Evolutionary conservation across 257 asterid genomes (phyloP), one percentile per base, ranked within the genome.

Genomic region (Mitragyna speciosa): DNA sequence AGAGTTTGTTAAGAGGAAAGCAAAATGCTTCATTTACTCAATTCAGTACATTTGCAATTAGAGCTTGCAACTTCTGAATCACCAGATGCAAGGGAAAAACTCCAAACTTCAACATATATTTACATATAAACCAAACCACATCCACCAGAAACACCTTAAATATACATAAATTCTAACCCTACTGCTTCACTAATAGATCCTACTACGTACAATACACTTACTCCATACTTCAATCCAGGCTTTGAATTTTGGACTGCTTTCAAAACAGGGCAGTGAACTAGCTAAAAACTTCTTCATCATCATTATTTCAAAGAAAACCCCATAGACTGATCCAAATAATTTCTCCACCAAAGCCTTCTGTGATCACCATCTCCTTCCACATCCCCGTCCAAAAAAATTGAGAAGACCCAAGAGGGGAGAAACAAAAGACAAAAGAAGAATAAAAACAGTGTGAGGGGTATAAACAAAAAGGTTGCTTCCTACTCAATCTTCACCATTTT

Each of bases 111-210:
- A 77, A 80, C 54, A 52, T 75, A 77, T 83, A 83, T 83, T 52
- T 89, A 89, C 90, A 89, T 15, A 31, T 78, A 47, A 80, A 59
- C 76, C 78, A 83, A 80, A 39, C 87, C 82, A 81, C 58, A 52
- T 70, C 82, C 84, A 77, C 82, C 79, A 81, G 49, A 85, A 81
- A 69, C 87, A 56, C 81, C 79, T 78, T 89, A 74, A 78, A 80
- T 83, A 81, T 90, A 68, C 83, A 89, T 89, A 85, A 14, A 81
- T 67, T 79, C 85, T 85, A 79, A 39, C 70, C 72, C 90, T 82
- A 30, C 36, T 85, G 52, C 76, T 73, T 52, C 72, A 79, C 78
- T 80, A 85, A 73, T 70, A 31, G 81, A 72, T 61, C 71, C 77
- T 58, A 58, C 31, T 76, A 58, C 72, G 73, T 63, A 63, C 73